A percentile compares a stretch with the other conserved stretches of the same genome.
Evolutionary conservation across 192 early-diverging fungal species (phyloP).

Genomic region (Linnemannia schmuckeri): DNA sequence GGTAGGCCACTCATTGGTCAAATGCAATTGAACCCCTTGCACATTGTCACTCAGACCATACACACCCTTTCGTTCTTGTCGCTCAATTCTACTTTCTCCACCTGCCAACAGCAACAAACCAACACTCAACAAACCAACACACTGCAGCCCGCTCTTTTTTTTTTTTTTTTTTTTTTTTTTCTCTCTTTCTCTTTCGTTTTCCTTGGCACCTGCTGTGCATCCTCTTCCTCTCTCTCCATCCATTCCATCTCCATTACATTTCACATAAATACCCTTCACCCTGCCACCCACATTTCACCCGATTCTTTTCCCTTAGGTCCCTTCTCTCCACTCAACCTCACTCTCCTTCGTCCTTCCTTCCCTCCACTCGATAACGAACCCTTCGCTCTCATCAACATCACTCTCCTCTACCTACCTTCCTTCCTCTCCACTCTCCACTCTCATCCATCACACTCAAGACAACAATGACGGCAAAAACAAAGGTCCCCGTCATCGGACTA

Average conservation of each 20-base stretch:
- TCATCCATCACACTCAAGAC: not conserved
- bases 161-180: not conserved
- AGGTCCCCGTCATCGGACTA: conserved; percentile 8
- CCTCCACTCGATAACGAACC: not conserved
- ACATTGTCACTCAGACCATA: not conserved
- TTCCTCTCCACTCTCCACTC: not conserved
- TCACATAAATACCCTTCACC: not conserved
- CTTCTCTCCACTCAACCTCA: not conserved
- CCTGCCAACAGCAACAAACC: no score
- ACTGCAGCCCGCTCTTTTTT: not conserved
- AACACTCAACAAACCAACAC: not conserved
- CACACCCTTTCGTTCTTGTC: not conserved
- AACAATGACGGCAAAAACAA: conserved; percentile 12
- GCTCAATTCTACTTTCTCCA: not conserved
- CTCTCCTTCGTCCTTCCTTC: not conserved
- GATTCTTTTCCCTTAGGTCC: not conserved
- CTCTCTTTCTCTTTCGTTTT: not conserved
- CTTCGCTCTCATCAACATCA: not conserved
- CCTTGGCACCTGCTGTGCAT: no score
- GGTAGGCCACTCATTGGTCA: not conserved
- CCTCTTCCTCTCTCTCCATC: not conserved
- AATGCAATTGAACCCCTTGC: not conserved
- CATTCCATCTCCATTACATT: not conserved
- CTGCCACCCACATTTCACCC: not conserved
- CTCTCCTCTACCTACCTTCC: not conserved